Evolutionary conservation across 164 flowering plant genomes (phyloP).

Genomic region (Vitis amurensis): DNA sequence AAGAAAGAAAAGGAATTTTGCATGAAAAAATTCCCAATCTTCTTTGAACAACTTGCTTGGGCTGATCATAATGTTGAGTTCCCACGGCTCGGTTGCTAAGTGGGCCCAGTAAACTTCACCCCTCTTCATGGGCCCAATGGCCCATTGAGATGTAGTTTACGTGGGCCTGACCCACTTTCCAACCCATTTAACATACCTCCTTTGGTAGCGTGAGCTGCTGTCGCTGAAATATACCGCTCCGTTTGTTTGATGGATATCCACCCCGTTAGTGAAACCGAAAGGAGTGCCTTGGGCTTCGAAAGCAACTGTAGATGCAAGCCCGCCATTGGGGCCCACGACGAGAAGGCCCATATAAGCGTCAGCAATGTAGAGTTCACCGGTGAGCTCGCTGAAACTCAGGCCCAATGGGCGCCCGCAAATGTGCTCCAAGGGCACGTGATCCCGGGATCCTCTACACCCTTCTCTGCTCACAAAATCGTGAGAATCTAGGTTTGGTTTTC

Average conservation of each 20-base stretch:
- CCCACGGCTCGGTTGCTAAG: too few species aligned
- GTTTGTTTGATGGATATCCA: constrained; percentile 40
- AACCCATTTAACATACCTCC: constrained; percentile 33
- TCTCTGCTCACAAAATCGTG: constrained; percentile 15
- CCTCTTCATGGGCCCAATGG: too few species aligned
- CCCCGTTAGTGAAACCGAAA: constrained; percentile 36
- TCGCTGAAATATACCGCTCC: constrained; percentile 51
- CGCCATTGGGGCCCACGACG: constrained; percentile 48
- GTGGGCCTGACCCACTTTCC: too few species aligned
- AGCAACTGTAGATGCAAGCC: constrained; percentile 29
- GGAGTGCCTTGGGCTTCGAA: constrained; percentile 28
- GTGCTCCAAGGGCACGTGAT: constrained; percentile 36
- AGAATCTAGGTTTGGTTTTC: not conserved
- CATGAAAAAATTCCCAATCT: too few species aligned
- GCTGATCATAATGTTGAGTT: too few species aligned
- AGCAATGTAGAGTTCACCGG: constrained; percentile 46
- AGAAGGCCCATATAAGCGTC: constrained; percentile 58
- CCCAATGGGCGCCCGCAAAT: constrained; percentile 63
- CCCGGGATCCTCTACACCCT: constrained; percentile 28
- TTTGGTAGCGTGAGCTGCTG: constrained; percentile 37
- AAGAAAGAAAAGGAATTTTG: too few species aligned
- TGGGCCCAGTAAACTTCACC: too few species aligned
- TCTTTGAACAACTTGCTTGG: too few species aligned
- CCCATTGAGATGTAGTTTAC: too few species aligned
- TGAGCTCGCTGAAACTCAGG: constrained; percentile 30